These are phyloP conservation scores for Myxozyma neglecta DNA, from an alignment of 805 yeast species.

Conservation along the genomic window DNA sequence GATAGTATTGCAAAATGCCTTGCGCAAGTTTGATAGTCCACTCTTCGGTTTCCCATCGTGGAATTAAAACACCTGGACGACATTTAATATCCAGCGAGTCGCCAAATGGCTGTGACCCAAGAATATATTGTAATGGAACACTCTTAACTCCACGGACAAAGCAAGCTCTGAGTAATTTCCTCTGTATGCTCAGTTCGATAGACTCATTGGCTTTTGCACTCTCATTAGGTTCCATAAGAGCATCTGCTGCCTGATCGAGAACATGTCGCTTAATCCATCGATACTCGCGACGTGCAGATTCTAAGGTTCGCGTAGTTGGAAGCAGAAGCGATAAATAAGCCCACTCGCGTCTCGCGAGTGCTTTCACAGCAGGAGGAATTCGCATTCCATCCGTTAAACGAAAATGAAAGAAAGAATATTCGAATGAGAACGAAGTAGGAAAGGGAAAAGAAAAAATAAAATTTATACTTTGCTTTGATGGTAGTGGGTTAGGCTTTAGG, in stretches of 20 bases:
- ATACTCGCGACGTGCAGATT: conserved; percentile 55
- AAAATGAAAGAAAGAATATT: neutral
- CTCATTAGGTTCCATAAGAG: neutral
- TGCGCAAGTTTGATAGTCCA: conserved; percentile 52
- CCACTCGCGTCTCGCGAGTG: conserved; percentile 25
- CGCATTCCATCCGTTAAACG: conserved; percentile 28
- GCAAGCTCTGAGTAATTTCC: conserved; percentile 42
- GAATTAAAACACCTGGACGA: conserved; percentile 69
- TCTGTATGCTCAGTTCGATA: neutral
- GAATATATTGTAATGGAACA: conserved; percentile 79
- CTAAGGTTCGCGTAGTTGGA: conserved; percentile 33
- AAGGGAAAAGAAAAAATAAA: neutral
- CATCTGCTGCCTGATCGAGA: conserved; percentile 5
- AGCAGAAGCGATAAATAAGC: conserved; percentile 33
- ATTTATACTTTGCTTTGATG: neutral
- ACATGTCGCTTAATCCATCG: conserved; percentile 65
- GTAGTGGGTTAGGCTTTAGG: neutral
- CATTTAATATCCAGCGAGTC: conserved; percentile 56
- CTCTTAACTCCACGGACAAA: conserved; percentile 58
- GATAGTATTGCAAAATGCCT: conserved; percentile 4
- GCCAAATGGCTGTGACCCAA: conserved; percentile 88
- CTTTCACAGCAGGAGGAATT: conserved; percentile 21
- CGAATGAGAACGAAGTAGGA: neutral
- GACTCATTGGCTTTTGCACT: neutral
- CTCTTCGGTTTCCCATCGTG: conserved; percentile 94